Evolutionary conservation across 2,329 filamentous ascomycete species (phyloP).

Genomic region (Parafenestella ontariensis): DNA sequence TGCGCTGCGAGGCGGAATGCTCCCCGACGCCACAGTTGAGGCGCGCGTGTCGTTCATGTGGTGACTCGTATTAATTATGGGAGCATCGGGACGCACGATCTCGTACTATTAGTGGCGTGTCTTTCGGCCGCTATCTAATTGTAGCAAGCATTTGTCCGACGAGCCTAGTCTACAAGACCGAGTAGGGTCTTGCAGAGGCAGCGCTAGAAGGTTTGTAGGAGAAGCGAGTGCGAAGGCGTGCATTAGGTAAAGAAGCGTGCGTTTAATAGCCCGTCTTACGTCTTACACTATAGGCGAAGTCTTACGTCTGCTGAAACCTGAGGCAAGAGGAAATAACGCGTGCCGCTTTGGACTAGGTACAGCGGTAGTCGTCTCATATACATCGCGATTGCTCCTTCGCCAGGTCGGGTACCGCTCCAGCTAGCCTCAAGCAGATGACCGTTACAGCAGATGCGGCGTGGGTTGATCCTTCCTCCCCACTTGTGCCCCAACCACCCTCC

Average conservation of each 20-base stretch:
- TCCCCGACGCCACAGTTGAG: background rate
- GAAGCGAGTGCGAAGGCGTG: constrained; percentile 8
- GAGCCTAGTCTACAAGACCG: background rate
- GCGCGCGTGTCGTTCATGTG: no score
- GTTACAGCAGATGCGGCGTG: constrained; percentile 21
- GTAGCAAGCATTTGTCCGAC: background rate
- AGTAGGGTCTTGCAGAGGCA: background rate
- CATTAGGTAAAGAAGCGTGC: background rate
- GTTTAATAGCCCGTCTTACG: background rate
- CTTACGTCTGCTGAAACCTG: constrained; percentile 13
- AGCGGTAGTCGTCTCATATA: constrained; percentile 32
- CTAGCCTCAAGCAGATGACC: constrained; percentile 19
- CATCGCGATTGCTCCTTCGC: constrained; percentile 13
- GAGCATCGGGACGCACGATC: no score
- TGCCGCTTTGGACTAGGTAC: constrained; percentile 16
- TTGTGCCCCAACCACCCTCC: constrained; percentile 6
- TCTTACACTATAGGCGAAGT: background rate
- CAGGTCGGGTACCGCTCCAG: constrained; percentile 19
- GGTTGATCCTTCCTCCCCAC: constrained; percentile 16
- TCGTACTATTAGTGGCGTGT: background rate
- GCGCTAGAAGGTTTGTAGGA: constrained; percentile 6
- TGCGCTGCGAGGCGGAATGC: background rate
- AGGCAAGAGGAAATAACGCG: constrained; percentile 17
- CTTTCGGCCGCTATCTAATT: background rate
- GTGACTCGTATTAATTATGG: no score